Base-by-base conservation (phyloP, 2,329 filamentous ascomycete genomes). In the Cryphonectria japonica region DNA sequence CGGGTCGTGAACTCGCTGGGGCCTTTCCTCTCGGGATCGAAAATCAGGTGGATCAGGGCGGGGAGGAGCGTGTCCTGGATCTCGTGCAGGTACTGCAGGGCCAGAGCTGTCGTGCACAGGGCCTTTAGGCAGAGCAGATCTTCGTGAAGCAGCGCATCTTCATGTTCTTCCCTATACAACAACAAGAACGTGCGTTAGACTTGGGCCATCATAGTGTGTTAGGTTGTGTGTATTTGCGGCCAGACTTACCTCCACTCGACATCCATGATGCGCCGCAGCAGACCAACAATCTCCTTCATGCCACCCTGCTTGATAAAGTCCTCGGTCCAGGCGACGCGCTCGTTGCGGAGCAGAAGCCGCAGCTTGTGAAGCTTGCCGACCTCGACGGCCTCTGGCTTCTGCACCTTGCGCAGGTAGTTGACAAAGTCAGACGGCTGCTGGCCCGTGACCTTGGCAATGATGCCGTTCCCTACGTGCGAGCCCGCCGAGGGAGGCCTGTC, bases 21-120 rank as follows among this genome's bases (percentile, higher is more conserved):
- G 0, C 96, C 96, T 80, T 98, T 98, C 84, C 95, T 97, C 79
- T 98, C 95, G n/a, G 97, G 93, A 77, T 98, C 95, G 77, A 98
- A 98, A 57, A 98, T 86, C 91, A 98, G 94, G 71, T 89, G 88
- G 63, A 98, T 83, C 63, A 99, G 84, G 37, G 93, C 93, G 1
- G 95, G 94, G 77, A 98, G 98, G 11, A 99, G 86, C 0, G 91
- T 91, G 7, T 86, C 84, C 75, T 97, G 93, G 70, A 97, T 93
- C 13, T 89, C 89, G 75, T 93, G 88, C 9, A 99, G 88, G 78
- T 95, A 93, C 75, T 92, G 89, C 76, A 98, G 86, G 1, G 94
- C 96, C 50, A 93, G 87, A 22, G 93, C 94, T 1, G 95, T 98
- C 0, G 96, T 99, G 78, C 94, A 97, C 2, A 98, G 87, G 0